Evolutionary conservation across 2,329 filamentous ascomycete genomes (phyloP), one percentile per base, ranked within the genome.

Genomic region (Aspergillus sp.): DNA sequence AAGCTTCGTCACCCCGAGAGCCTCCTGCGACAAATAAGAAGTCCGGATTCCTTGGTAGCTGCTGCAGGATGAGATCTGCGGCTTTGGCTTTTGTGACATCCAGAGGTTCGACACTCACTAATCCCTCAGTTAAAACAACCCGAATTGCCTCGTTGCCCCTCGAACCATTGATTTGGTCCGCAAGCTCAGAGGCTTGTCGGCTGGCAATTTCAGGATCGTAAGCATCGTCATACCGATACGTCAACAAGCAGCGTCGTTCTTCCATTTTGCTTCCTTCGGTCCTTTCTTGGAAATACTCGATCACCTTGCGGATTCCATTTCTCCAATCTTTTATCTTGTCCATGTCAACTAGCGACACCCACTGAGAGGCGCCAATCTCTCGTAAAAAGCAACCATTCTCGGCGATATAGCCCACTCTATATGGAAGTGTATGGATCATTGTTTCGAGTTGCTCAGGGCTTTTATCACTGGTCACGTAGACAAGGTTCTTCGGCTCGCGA

Each of bases 301-400:
- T 80, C 54, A 95, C 93, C 31, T 81, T 79, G 63, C 81, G 82
- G 48, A 96, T 87, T 0, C 87, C 86, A 37, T 83, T 76, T 64
- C 93, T 93, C 90, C 90, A 96, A 12, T 77, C 74, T 27, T 75
- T 72, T 49, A 88, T 85, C 54, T 83, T 78, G 6, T 81, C 75
- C 1, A 79, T 73, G 59, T 95, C 83, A 2, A 86, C 80, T 66
- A 94, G 84, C 45, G 84, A 79, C 5, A 77, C 79, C 91, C 91
- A 97, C 27, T 77, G 73, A 19, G 76, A 73, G 9, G 72, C 74
- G 26, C 80, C 78, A 39, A 78, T 79, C 47, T 86, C 78, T 55
- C 85, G 86, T 42, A 95, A 71, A 69, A 93, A 96, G 62, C 88
- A 94, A 3, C 91, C 91, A 50, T 95, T 95, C 67, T 96, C 91